phyloP scores from a whole-genome alignment of 208 protist genomes.

The Acanthamoeba sp. region DNA sequence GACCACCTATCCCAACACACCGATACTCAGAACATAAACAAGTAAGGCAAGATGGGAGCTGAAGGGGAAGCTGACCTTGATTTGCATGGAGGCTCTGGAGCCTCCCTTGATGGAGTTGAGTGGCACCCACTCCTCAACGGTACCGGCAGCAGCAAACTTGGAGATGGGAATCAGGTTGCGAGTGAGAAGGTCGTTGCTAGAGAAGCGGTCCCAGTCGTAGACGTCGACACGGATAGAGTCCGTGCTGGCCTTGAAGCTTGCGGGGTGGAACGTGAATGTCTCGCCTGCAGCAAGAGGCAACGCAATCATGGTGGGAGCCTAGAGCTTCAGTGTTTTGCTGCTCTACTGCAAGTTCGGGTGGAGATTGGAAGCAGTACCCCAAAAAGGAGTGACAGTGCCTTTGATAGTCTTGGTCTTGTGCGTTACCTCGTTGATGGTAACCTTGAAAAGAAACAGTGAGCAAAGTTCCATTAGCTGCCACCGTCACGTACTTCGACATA shows the following conservation, averaged over 20 bases:
- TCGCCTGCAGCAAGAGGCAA: not conserved
- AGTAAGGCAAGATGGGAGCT: too few relatives aligned
- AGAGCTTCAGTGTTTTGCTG: too few relatives aligned
- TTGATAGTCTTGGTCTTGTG: constrained; percentile 20
- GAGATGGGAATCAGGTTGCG: constrained; percentile 9
- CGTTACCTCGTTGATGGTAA: not conserved
- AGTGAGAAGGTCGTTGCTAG: not conserved
- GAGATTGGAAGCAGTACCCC: too few relatives aligned
- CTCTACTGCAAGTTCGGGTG: too few relatives aligned
- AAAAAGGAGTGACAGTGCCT: not conserved
- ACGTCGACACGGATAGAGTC: not conserved
- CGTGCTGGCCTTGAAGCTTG: constrained; percentile 1
- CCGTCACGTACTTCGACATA: too few relatives aligned
- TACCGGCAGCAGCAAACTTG: not conserved
- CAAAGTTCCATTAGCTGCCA: too few relatives aligned
- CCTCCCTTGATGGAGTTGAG: constrained; percentile 16
- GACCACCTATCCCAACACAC: not conserved
- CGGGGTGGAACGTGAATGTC: not conserved
- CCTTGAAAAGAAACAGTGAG: too few relatives aligned
- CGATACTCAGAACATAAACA: not conserved
- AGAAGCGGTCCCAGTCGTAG: constrained; percentile 32
- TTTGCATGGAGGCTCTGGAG: not conserved
- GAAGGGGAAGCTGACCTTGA: not conserved
- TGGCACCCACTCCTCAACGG: not conserved
- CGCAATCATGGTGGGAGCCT: too few relatives aligned